A percentile compares a stretch with the other conserved stretches of the same genome.
These are phyloP conservation scores for Boletus pseudo-olivaceus DNA, from an alignment of 768 basidiomycete species.

Conservation along the genomic window DNA sequence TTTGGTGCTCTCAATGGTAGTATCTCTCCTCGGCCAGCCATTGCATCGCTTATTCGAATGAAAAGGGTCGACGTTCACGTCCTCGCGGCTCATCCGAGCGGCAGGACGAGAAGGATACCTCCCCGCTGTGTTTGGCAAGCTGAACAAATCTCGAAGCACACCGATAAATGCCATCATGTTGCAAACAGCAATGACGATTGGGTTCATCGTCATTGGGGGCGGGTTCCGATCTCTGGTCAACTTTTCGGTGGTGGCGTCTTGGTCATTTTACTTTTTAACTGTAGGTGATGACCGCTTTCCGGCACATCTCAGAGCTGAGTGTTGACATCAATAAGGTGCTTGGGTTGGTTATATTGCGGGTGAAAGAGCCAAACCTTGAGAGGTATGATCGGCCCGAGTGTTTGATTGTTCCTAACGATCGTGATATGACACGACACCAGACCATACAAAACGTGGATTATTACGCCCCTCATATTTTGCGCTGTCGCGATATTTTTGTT, in stretches of 20 bases:
- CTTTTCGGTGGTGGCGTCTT: slow-evolving; percentile 83
- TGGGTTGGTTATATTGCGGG: slow-evolving; percentile 80
- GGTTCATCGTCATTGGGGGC: slow-evolving; percentile 82
- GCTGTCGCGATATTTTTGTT: slow-evolving; percentile 60
- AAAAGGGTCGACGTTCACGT: slow-evolving; percentile 67
- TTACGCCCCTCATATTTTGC: slow-evolving; percentile 88
- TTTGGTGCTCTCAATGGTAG: slow-evolving; percentile 91
- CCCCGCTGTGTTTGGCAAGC: slow-evolving; percentile 75
- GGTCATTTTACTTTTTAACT: slow-evolving; percentile 86
- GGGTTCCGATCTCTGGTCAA: slow-evolving; percentile 88
- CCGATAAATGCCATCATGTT: slow-evolving; percentile 86
- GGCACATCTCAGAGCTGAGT: background rate
- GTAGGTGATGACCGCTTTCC: slow-evolving; percentile 39
- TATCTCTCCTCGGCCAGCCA: slow-evolving; percentile 5
- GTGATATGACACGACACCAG: slow-evolving; percentile 36
- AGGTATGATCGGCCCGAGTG: slow-evolving; percentile 41
- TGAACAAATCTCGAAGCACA: slow-evolving; percentile 73
- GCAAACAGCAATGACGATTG: slow-evolving; percentile 68
- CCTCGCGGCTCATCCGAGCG: slow-evolving; percentile 82
- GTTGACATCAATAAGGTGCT: slow-evolving; percentile 54
- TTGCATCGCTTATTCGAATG: slow-evolving; percentile 5
- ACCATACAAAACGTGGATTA: slow-evolving; percentile 90
- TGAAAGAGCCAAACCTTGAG: slow-evolving; percentile 88
- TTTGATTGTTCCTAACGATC: background rate
- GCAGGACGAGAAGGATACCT: slow-evolving; percentile 88